Evolutionary conservation across 2,329 filamentous ascomycete genomes (phyloP).

Genomic region (Karstenula rhodostoma): DNA sequence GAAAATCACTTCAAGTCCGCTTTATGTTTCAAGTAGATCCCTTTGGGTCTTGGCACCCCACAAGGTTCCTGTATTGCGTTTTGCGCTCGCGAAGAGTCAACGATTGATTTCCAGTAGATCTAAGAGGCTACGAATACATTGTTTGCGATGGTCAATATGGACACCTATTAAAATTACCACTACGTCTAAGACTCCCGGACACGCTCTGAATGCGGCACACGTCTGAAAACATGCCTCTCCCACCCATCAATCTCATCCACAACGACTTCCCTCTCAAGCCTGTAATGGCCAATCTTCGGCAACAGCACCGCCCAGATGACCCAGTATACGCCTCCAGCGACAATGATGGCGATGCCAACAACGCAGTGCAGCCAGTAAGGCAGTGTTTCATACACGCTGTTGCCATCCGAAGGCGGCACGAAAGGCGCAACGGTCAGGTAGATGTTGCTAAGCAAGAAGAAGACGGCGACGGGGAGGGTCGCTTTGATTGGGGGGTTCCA

Average conservation of each 20-base stretch:
- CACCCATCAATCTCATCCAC: constrained; percentile 48
- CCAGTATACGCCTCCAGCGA: constrained; percentile 60
- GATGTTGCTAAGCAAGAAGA: constrained; percentile 63
- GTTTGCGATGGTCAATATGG: too few relatives aligned
- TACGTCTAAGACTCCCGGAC: background rate
- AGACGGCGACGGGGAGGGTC: constrained; percentile 59
- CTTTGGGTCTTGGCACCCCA: too few relatives aligned
- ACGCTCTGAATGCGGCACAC: constrained; percentile 21
- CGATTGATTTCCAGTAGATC: too few relatives aligned
- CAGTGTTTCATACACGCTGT: constrained; percentile 61
- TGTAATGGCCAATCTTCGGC: constrained; percentile 53
- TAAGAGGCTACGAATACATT: too few relatives aligned
- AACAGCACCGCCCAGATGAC: constrained; percentile 60
- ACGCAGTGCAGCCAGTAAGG: constrained; percentile 64
- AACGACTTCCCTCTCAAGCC: constrained; percentile 46
- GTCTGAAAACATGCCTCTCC: constrained; percentile 50
- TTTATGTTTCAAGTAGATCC: too few relatives aligned
- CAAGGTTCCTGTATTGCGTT: too few relatives aligned
- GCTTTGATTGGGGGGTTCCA: constrained; percentile 61
- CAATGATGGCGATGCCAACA: constrained; percentile 60
- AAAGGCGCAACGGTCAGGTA: constrained; percentile 63
- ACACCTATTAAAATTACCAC: background rate
- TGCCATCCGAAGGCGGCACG: constrained; percentile 56
- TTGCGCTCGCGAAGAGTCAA: too few relatives aligned
- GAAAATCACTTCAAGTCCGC: too few relatives aligned